Evolutionary conservation across 257 asterid genomes (phyloP).

Genomic region (Leonotis leonurus): DNA sequence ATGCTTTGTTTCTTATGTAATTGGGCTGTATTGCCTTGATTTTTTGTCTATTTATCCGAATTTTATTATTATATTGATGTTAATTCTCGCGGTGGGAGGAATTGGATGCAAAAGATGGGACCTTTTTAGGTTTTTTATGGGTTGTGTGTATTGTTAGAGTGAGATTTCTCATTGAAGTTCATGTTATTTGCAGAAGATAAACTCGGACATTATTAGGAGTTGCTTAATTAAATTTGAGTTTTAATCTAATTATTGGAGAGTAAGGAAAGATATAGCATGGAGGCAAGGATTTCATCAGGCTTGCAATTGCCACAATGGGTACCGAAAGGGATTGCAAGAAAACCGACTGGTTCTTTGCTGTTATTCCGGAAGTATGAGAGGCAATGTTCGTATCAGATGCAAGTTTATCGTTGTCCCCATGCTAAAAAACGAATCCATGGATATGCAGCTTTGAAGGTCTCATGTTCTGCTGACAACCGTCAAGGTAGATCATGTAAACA

Average conservation of each 20-base stretch:
- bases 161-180: not conserved
- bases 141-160: not conserved
- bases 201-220: not conserved
- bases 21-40: not conserved
- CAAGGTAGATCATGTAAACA: conserved; percentile 43
- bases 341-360: conserved; percentile 33
- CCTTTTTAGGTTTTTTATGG: not conserved
- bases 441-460: conserved; percentile 36
- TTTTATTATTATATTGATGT: not conserved
- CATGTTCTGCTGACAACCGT: conserved; percentile 47
- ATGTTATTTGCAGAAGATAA: not conserved
- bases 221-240: not conserved
- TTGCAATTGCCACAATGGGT: conserved; percentile 38
- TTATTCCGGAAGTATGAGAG: conserved; percentile 25
- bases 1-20: not conserved
- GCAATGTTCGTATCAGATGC: conserved; percentile 19
- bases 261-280: conserved; percentile 38
- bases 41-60: not conserved
- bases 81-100: not conserved
- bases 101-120: not conserved
- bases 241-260: not conserved
- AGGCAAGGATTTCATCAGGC: conserved; percentile 40
- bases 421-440: conserved; percentile 21
- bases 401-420: conserved; percentile 26
- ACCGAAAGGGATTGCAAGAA: conserved; percentile 26